Evolutionary conservation across 2,329 filamentous ascomycete species (phyloP), one percentile per base, ranked within the genome.

Genomic region (Celoporthe dispersa): DNA sequence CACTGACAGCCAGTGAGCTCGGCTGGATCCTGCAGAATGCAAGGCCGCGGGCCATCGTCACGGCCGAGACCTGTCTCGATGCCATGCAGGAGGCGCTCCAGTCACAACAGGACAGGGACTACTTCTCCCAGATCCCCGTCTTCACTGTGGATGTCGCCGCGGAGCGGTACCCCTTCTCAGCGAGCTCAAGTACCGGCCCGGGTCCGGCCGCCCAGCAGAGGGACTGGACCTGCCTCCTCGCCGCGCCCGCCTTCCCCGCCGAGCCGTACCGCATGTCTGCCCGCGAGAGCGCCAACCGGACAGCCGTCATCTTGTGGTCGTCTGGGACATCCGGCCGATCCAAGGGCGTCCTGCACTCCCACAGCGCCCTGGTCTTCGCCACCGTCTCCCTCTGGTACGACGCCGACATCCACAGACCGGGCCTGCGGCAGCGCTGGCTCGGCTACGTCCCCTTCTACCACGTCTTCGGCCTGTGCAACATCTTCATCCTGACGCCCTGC

Each of bases 361-460:
- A 94, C 77, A 82, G 83, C 69, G 92, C 92, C 70, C 88, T 83
- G 69, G 82, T 91, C 78, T 85, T 91, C 71, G 83, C 89, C 53
- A 88, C 84, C 25, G 76, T 78, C 0, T 80, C 81, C 2, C 78
- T 86, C n/a, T 80, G 84, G 72, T 81, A 84, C 33, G 82, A 87
- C 41, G 86, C 86, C 70, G 81, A 85, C 71, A 80, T 79, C 68
- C 83, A 83, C 74, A 37, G 37, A 7, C 73, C 72, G 61, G 71
- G 78, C 73, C 75, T 75, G 51, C 68, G 76, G 74, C 73, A 84
- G 80, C 66, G 79, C 79, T 75, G 82, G 80, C 80, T 93, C 1
- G 90, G 88, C 73, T 91, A 91, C 75, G 83, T 93, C 44, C 92
- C 92, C 1, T 89, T 92, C 81, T 92, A 90, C 76, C 89, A 91